A percentile compares a stretch with the other conserved stretches of the same genome.
Conservation (phyloP, 257 asterid genomes). For the Gardenia jasminoides region DNA sequence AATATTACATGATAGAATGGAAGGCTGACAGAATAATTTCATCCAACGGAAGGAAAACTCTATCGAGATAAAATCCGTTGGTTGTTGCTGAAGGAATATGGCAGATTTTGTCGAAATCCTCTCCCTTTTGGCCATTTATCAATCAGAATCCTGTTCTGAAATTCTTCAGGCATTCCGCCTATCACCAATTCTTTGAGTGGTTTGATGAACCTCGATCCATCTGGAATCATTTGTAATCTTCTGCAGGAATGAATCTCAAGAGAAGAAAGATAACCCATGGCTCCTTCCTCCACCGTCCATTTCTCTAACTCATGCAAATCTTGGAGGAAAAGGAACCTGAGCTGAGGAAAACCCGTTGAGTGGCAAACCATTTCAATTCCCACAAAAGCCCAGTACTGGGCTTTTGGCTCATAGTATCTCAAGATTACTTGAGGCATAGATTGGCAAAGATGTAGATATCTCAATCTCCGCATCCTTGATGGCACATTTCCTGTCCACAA, state of each 20-base stretch:
- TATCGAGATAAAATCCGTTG: too few relatives aligned
- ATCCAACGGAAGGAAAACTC: too few relatives aligned
- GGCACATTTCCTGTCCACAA: neutral
- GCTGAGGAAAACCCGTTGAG: conserved; percentile 10
- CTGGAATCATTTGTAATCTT: neutral
- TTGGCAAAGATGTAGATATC: neutral
- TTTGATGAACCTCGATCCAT: neutral
- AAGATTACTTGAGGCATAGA: neutral
- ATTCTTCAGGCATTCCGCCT: neutral
- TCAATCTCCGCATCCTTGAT: neutral
- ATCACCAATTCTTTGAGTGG: neutral
- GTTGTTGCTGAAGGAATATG: neutral
- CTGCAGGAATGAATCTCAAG: neutral
- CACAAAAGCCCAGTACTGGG: neutral
- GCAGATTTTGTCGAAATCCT: neutral
- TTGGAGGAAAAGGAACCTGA: neutral
- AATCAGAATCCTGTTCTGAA: neutral
- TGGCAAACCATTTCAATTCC: conserved; percentile 12
- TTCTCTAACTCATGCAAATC: neutral
- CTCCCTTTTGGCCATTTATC: neutral
- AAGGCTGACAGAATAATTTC: too few relatives aligned
- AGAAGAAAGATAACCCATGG: conserved; percentile 20
- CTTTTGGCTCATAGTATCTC: too few relatives aligned
- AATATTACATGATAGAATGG: too few relatives aligned
- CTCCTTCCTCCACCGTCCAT: conserved; percentile 13